Conservation (phyloP, 2,329 filamentous ascomycete genomes). For the Leptographium wingfieldii region DNA sequence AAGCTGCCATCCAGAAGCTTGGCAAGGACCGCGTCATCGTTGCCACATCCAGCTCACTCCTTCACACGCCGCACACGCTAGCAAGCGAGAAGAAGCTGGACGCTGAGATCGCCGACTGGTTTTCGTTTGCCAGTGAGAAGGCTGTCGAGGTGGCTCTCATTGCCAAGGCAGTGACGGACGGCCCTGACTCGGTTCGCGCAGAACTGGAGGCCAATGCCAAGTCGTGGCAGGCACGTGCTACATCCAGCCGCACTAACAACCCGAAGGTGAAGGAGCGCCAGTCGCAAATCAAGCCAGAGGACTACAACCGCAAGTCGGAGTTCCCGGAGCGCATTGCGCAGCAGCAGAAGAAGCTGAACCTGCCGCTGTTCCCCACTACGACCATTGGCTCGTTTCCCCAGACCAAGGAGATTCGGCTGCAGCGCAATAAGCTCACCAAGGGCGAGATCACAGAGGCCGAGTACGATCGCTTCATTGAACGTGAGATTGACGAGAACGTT, state of each 20-base stretch:
- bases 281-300: slow-evolving; percentile 65
- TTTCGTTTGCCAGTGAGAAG: slow-evolving; percentile 97
- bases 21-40: slow-evolving; percentile 97
- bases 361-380: slow-evolving; percentile 96
- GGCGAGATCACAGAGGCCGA: slow-evolving; percentile 81
- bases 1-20: slow-evolving; percentile 83
- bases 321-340: slow-evolving; percentile 76
- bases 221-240: slow-evolving; percentile 80
- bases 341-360: slow-evolving; percentile 85
- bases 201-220: slow-evolving; percentile 96
- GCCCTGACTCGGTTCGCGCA: slow-evolving; percentile 71
- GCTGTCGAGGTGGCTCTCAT: slow-evolving; percentile 79
- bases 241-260: slow-evolving; percentile 92
- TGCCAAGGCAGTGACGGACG: slow-evolving; percentile 92
- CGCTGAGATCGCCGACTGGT: slow-evolving; percentile 89
- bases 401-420: slow-evolving; percentile 94
- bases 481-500: slow-evolving; percentile 92
- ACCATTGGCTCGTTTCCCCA: slow-evolving; percentile 99
- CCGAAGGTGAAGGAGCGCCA: slow-evolving; percentile 95
- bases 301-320: slow-evolving; percentile 86
- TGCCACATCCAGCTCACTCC: slow-evolving; percentile 91
- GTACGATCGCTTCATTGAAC: slow-evolving; percentile 99
- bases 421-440: slow-evolving; percentile 98
- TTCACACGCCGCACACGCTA: slow-evolving; percentile 96
- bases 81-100: slow-evolving; percentile 98